Base-by-base conservation (phyloP, 2,329 filamentous ascomycete species). In the Xylaria sp. region DNA sequence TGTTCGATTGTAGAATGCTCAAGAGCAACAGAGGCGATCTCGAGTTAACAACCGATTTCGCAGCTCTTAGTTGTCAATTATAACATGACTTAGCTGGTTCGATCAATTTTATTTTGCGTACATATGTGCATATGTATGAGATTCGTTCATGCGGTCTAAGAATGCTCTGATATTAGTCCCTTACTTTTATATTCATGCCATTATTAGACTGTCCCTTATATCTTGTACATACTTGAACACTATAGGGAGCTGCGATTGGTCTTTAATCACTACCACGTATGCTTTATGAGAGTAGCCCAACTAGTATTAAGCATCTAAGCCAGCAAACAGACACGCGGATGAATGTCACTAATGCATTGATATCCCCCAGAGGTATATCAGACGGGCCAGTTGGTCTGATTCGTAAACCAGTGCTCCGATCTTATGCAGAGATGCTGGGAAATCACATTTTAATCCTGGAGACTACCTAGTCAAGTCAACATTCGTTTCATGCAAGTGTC, bases 401-500 rank as follows among this genome's bases (percentile, higher is more conserved):
- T 46, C 13, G 25, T 57, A 13, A 45, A 52, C 15, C 7, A 5
- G 32, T 55, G 45, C 25, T 43, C 32, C 25, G 25, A 10, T 5
- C 46, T 15, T 9, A 41, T 36, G 15, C 6, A 46, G 15, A 41
- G 28, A 1, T 5, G 20, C 46, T 60, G 23, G 28, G 7, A 43
- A 12, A 56, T 8, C 32, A 30, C 7, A 20, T 43, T 34, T 18
- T 36, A 2, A 36, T 34, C 50, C 30, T 23, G 5, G 9, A 20
- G 10, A 34, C 25, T 7, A 30, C 13, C 25, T 7, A 12, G 23
- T 10, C 30, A 23, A 53, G 18, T 53, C 10, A 36, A 52, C 15
- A 34, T 32, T 53, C 20, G 50, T 36, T 53, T 50, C 25, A 50
- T 50, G 46, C 46, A 50, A 18, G 15, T 30, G 46, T n/a, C 46